These are phyloP conservation scores for Kluyveromyces siamensis DNA, from an alignment of 805 yeast genomes.

Conservation along the genomic window DNA sequence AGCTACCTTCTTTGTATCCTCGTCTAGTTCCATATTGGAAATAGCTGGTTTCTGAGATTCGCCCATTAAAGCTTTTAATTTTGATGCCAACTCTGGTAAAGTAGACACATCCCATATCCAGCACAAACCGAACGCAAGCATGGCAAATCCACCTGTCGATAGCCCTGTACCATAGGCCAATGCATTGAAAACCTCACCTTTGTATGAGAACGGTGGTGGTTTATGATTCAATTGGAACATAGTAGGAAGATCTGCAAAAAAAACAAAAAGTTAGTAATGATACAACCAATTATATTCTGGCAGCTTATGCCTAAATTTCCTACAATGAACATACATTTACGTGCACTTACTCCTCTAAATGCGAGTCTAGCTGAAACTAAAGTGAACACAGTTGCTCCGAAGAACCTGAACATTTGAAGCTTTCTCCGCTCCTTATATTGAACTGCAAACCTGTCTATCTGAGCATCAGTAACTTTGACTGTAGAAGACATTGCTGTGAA, in stretches of 20 bases:
- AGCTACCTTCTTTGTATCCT: conserved; percentile 49
- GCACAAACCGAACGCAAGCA: conserved; percentile 64
- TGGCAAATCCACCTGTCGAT: conserved; percentile 62
- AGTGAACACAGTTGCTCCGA: conserved; percentile 64
- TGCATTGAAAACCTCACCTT: conserved; percentile 78
- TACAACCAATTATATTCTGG: not conserved
- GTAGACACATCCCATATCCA: conserved; percentile 73
- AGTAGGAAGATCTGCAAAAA: conserved; percentile 44
- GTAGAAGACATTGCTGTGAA: not conserved
- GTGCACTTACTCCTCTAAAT: conserved; percentile 58
- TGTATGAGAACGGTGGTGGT: conserved; percentile 75
- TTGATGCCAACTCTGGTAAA: conserved; percentile 61
- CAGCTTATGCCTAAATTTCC: too few relatives aligned
- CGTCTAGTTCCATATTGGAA: conserved; percentile 44
- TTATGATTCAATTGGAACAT: conserved; percentile 78
- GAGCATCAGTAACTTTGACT: not conserved
- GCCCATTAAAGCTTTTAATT: conserved; percentile 66
- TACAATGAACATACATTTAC: conserved; percentile 43
- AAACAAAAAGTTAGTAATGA: conserved; percentile 7
- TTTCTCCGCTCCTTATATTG: conserved; percentile 56
- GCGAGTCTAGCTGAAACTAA: conserved; percentile 67
- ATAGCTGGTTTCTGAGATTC: conserved; percentile 33
- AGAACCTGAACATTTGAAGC: conserved; percentile 62
- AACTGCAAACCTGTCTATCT: conserved; percentile 6
- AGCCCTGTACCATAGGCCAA: conserved; percentile 72